A percentile compares a stretch with the other conserved stretches of the same genome.
These are phyloP conservation scores for Pseudevernia furfuracea DNA, from an alignment of 495 filamentous ascomycete species.

Conservation along the genomic window DNA sequence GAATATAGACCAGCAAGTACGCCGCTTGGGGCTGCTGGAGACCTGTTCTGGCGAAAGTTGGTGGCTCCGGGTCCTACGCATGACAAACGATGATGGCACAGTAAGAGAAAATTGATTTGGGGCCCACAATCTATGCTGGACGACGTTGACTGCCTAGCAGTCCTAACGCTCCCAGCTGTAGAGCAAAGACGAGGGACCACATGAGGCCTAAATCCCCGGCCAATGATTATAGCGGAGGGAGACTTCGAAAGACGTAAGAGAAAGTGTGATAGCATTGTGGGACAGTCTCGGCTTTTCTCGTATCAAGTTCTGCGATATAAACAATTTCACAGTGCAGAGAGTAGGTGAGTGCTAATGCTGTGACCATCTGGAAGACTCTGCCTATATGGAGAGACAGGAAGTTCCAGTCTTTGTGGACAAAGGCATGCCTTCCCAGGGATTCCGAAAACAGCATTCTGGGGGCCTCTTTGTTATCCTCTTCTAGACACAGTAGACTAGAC, in stretches of 20 bases:
- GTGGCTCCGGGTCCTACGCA: background rate
- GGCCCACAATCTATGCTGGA: background rate
- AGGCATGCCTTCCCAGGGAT: background rate
- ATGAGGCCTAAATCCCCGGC: background rate
- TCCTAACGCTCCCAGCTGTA: background rate
- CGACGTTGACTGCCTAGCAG: background rate
- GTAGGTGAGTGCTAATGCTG: background rate
- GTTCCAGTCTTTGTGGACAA: background rate
- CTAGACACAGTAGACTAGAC: background rate
- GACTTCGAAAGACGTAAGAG: background rate
- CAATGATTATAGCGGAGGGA: background rate
- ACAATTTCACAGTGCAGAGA: background rate
- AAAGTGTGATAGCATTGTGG: background rate
- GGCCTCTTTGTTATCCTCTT: background rate
- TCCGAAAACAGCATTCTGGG: background rate
- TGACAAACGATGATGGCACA: background rate
- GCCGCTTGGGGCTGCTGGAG: background rate
- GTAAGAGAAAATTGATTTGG: background rate
- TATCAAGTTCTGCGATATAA: background rate
- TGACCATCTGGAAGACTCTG: background rate
- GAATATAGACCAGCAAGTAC: background rate
- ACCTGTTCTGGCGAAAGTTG: background rate
- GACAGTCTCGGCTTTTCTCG: background rate
- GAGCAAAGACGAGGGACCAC: background rate
- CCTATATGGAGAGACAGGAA: background rate